Percentiles rank a stretch among this genome's conserved stretches.
phyloP scores from a whole-genome alignment of 1,284 basidiomycete genomes.

The Papiliotrema flavescens region DNA sequence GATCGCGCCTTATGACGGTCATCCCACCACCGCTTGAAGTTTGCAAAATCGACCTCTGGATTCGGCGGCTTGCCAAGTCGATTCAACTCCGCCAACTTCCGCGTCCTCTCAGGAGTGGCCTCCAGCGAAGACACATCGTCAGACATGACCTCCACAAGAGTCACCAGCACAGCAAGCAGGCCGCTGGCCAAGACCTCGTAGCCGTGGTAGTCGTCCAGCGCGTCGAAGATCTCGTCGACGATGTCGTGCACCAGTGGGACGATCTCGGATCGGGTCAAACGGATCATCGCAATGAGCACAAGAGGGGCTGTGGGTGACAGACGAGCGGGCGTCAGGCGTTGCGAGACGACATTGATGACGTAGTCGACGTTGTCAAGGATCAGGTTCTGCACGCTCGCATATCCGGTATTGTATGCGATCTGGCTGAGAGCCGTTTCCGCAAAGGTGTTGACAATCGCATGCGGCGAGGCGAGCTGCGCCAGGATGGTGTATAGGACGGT shows the following conservation, averaged over 20 bases:
- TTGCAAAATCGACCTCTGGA: conserved; percentile 43
- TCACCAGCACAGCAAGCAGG: conserved; percentile 66
- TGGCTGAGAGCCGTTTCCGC: conserved; percentile 66
- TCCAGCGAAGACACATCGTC: conserved; percentile 58
- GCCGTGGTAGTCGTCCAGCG: conserved; percentile 87
- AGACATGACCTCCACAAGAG: conserved; percentile 77
- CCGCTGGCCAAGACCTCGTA: conserved; percentile 58
- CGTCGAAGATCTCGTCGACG: conserved; percentile 91
- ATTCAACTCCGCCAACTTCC: conserved; percentile 39
- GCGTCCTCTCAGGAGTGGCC: conserved; percentile 17
- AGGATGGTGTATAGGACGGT: conserved; percentile 77
- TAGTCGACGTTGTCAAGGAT: conserved; percentile 92
- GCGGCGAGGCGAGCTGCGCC: conserved; percentile 69
- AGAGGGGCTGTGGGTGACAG: conserved; percentile 58
- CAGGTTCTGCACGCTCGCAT: conserved; percentile 76
- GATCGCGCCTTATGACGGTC: conserved; percentile 51
- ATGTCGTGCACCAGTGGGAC: conserved; percentile 83
- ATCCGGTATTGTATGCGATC: conserved; percentile 67
- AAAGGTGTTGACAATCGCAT: conserved; percentile 63
- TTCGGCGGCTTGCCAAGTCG: conserved; percentile 40
- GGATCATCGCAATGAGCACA: conserved; percentile 75
- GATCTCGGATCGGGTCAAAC: conserved; percentile 76
- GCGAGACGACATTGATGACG: conserved; percentile 79
- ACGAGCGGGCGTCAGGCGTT: conserved; percentile 68
- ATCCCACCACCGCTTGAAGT: conserved; percentile 63